phyloP scores from a whole-genome alignment of 2,329 filamentous ascomycete genomes.

The Ophiostoma sp. region DNA sequence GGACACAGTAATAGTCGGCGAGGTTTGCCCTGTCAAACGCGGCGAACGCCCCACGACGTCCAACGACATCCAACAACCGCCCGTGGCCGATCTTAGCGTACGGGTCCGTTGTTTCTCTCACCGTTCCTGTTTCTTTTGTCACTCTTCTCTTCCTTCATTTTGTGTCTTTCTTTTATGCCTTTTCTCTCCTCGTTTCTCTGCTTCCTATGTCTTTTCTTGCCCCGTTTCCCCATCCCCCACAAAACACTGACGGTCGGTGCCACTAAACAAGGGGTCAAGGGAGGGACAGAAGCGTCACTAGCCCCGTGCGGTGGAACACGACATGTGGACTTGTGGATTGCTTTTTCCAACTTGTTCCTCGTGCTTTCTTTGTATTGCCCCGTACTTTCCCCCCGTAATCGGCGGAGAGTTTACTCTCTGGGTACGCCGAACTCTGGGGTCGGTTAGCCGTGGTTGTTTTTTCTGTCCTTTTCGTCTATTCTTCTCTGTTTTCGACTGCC shows the following conservation, averaged over 20 bases:
- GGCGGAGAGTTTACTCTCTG: neutral
- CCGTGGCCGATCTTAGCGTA: neutral
- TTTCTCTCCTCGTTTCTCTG: neutral
- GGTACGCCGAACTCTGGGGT: neutral
- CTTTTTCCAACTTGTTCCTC: neutral
- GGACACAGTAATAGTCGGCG: neutral
- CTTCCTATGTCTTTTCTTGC: neutral
- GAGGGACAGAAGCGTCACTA: neutral
- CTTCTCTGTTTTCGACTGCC: neutral
- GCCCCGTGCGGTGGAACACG: neutral
- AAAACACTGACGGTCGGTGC: neutral
- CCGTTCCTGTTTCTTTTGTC: neutral
- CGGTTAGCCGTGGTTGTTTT: neutral
- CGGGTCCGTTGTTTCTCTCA: neutral
- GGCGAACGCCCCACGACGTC: neutral
- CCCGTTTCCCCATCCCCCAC: neutral
- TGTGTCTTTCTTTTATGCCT: neutral
- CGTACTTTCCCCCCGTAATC: neutral
- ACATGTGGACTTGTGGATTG: neutral
- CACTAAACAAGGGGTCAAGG: neutral
- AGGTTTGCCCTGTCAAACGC: neutral
- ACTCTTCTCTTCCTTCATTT: neutral
- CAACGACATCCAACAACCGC: neutral
- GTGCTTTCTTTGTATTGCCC: neutral
- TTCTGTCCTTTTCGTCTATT: neutral